Base-by-base conservation (phyloP, 1,284 basidiomycete species). In the Porogramme epimiltina region DNA sequence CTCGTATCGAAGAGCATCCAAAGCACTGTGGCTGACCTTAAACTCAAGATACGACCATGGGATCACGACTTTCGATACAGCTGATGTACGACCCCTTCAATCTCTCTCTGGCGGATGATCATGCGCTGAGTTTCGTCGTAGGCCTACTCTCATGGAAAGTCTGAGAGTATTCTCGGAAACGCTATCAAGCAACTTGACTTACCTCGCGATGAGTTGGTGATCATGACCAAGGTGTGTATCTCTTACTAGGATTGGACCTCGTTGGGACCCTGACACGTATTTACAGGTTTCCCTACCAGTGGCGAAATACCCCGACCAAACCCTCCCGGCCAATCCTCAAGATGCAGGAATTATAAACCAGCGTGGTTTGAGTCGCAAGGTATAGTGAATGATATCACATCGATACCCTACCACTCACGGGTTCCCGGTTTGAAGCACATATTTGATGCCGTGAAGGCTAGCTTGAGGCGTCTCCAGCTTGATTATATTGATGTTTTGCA, bases 81-180 rank as follows among this genome's bases (percentile, higher is more conserved):
- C 78, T 31, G 71, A 80, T 57, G 75, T 72, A 36, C 8, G 34
- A 9, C 4, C 13, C 28, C 6, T 13, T n/a, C n/a, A n/a, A n/a
- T n/a, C 28, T 31, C 6, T 13, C 8, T 31, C 8, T 13, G 13
- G 13, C 13, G 6, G n/a, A n/a, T n/a, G n/a, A n/a, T 31, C 28
- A 13, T 8, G 8, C 6, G 28, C 13, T 31, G 28, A 31, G 6
- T 13, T 31, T 13, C 6, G 13, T 6, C 28, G 28, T 34, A 61
- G 63, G 58, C 49, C 2, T 66, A 66, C 62, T 70, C 74, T 36
- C 71, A 75, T 44, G 81, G 81, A 10, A 64, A 73, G 24, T 78
- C 74, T 4, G 82, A 85, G 64, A 62, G 73, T 28, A 74, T 82
- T 52, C 73, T 85, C 39, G 82, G 83, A 15, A 79, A 82, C 52